phyloP scores from a whole-genome alignment of 73 alveolate genomes.

The Uronychia setigera region DNA sequence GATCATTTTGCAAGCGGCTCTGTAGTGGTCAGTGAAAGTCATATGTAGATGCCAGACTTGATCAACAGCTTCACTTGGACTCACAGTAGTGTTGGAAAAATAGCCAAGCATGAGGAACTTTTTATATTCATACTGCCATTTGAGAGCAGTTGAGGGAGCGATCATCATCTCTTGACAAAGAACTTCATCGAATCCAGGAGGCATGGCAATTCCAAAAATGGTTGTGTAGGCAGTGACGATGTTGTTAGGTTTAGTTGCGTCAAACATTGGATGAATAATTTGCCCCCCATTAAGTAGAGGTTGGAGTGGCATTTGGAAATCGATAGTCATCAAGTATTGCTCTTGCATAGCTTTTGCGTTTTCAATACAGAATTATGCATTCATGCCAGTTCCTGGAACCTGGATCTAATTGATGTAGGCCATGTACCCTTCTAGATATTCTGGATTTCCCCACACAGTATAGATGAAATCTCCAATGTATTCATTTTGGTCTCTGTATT shows the following conservation, averaged over 20 bases:
- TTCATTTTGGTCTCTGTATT: constrained; percentile 28
- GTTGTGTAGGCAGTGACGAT: not conserved
- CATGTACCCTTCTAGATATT: not conserved
- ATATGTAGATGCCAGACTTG: constrained; percentile 58
- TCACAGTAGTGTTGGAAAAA: constrained; percentile 1
- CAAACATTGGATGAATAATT: not conserved
- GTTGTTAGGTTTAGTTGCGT: not conserved
- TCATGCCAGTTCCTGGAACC: not conserved
- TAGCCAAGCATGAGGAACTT: constrained; percentile 34
- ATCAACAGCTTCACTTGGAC: constrained; percentile 57
- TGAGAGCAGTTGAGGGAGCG: constrained; percentile 4
- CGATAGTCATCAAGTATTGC: not conserved
- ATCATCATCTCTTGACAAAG: constrained; percentile 1
- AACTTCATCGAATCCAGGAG: constrained; percentile 7
- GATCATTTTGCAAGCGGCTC: constrained; percentile 10
- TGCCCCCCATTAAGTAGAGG: not conserved
- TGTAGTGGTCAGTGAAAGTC: constrained; percentile 34
- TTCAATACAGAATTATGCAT: not conserved
- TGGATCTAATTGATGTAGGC: not conserved
- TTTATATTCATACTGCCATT: constrained; percentile 33
- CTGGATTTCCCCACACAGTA: not conserved
- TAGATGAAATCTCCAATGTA: constrained; percentile 10
- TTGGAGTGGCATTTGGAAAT: not conserved
- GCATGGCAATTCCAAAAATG: not conserved
- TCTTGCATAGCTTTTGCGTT: not conserved